These are phyloP conservation scores for Pseudonectria buxi DNA, from an alignment of 2,329 filamentous ascomycete species.

Conservation along the genomic window DNA sequence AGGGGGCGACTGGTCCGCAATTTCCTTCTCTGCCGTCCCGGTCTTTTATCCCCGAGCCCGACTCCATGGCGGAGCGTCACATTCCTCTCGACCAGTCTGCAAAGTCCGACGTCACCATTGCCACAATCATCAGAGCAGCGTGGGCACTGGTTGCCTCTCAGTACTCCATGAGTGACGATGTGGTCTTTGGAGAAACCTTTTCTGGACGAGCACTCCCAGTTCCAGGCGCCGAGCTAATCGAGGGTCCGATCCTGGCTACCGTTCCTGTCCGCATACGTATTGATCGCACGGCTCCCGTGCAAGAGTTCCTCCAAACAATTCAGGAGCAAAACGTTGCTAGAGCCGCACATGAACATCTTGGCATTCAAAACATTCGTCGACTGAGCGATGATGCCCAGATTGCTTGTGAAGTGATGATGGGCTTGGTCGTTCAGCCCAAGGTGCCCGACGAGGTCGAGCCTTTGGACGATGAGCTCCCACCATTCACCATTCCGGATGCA, in stretches of 20 bases:
- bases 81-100: constrained; percentile 12
- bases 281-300: constrained; percentile 13
- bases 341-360: constrained; percentile 24
- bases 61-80: constrained; percentile 13
- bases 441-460: constrained; percentile 19
- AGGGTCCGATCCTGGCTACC: constrained; percentile 24
- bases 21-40: constrained; percentile 19
- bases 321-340: constrained; percentile 23
- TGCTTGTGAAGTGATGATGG: constrained; percentile 50
- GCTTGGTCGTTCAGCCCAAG: constrained; percentile 40
- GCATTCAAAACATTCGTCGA: constrained; percentile 31
- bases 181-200: constrained; percentile 25
- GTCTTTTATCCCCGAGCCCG: constrained; percentile 17
- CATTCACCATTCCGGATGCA: constrained; percentile 48
- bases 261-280: constrained; percentile 18
- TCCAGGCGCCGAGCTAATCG: constrained; percentile 22
- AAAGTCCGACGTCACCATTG: constrained; percentile 16
- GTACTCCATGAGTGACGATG: constrained; percentile 21
- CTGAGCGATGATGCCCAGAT: constrained; percentile 43
- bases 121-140: constrained; percentile 19
- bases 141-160: constrained; percentile 23
- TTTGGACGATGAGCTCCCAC: constrained; percentile 22
- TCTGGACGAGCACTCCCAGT: constrained; percentile 23
- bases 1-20: constrained; percentile 17
- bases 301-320: constrained; percentile 19